Percentiles rank a stretch among this genome's conserved stretches.
Evolutionary conservation across 331 rosid genomes (phyloP).

Genomic region (Pyrus hybrid): DNA sequence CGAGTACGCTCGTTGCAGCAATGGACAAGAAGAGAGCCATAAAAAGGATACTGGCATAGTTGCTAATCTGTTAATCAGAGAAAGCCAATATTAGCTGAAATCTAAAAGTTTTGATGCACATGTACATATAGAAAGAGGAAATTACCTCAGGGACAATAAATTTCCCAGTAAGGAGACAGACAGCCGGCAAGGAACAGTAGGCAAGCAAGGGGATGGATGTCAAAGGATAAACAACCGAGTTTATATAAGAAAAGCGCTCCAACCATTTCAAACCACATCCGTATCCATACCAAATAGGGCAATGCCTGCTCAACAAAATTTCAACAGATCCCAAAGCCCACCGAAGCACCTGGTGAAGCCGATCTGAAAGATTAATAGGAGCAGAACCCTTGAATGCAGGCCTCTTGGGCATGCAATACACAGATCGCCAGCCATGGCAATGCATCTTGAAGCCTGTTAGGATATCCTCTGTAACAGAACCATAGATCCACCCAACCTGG

Average conservation of each 20-base stretch:
- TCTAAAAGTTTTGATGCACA: neutral
- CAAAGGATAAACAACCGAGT: constrained; percentile 75
- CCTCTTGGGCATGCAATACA: constrained; percentile 66
- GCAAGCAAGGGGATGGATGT: constrained; percentile 78
- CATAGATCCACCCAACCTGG: constrained; percentile 93
- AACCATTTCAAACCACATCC: constrained; percentile 71
- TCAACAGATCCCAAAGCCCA: constrained; percentile 87
- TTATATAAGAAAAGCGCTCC: constrained; percentile 72
- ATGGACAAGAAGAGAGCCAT: constrained; percentile 69
- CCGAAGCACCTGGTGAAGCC: constrained; percentile 65
- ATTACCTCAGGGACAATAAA: constrained; percentile 80
- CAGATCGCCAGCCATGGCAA: constrained; percentile 95
- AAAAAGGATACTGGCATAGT: constrained; percentile 57
- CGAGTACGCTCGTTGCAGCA: constrained; percentile 58
- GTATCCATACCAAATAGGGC: constrained; percentile 87
- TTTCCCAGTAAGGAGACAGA: constrained; percentile 73
- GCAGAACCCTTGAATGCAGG: constrained; percentile 68
- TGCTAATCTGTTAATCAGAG: constrained; percentile 49
- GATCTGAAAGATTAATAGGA: constrained; percentile 51
- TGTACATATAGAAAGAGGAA: neutral
- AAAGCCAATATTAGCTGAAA: neutral
- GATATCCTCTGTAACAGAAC: constrained; percentile 79
- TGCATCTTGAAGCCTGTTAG: constrained; percentile 90
- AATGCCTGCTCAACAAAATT: constrained; percentile 75
- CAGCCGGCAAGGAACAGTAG: constrained; percentile 73